A percentile compares a stretch with the other conserved stretches of the same genome.
Conservation (phyloP, 23 red algal genomes). For the Gracilaria gracilis region DNA sequence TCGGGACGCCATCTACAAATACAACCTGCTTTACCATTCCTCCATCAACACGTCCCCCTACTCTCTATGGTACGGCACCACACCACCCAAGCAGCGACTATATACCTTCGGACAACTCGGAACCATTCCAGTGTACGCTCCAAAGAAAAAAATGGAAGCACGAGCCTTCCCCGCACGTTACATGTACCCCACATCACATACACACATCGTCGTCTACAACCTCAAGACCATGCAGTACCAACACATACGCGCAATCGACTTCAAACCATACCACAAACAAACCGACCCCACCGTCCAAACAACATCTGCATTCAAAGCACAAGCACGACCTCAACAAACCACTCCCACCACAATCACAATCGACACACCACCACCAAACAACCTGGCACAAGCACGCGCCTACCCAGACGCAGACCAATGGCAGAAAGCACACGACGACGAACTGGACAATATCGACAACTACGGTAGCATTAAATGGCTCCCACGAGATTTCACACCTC, state of each 20-base stretch:
- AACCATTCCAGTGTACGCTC: not conserved
- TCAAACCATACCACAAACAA: not conserved
- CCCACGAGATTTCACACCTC: too few relatives aligned
- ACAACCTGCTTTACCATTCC: slow-evolving; percentile 15
- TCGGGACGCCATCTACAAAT: slow-evolving; percentile 5
- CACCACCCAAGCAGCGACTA: not conserved
- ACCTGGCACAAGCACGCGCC: not conserved
- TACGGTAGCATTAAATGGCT: too few relatives aligned
- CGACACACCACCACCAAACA: too few relatives aligned
- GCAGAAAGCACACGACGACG: too few relatives aligned
- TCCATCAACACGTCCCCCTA: not conserved
- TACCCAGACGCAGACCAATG: too few relatives aligned
- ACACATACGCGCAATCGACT: too few relatives aligned
- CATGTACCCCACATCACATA: not conserved
- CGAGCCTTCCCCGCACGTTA: not conserved
- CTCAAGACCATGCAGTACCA: too few relatives aligned
- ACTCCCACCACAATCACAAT: too few relatives aligned
- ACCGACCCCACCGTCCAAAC: too few relatives aligned
- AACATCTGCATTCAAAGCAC: too few relatives aligned
- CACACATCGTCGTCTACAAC: not conserved
- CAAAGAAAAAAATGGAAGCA: slow-evolving; percentile 16
- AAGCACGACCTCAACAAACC: too few relatives aligned
- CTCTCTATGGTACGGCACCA: slow-evolving; percentile 2
- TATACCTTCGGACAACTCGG: slow-evolving; percentile 25
- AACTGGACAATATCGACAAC: not conserved